Evolutionary conservation across 805 yeast genomes (phyloP).

Genomic region (Wilhelminamyces savonicus): DNA sequence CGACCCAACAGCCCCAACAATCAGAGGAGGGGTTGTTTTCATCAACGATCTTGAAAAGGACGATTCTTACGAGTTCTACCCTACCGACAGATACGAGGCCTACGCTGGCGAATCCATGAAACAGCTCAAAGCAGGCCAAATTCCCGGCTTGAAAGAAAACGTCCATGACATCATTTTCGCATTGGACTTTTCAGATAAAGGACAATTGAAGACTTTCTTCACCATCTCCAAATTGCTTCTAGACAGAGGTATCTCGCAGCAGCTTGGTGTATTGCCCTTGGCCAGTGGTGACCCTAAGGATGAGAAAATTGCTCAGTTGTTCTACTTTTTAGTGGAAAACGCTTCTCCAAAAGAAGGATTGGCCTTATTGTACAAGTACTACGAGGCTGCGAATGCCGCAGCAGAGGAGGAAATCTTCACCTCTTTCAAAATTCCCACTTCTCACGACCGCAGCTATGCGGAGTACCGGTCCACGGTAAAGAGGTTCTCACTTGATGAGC

Average conservation of each 20-base stretch:
- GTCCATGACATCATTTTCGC: conserved; percentile 70
- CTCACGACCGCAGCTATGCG: conserved; percentile 9
- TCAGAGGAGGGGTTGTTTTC: conserved; percentile 47
- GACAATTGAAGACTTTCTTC: conserved; percentile 45
- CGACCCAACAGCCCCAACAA: conserved; percentile 5
- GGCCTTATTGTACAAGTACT: conserved; percentile 33
- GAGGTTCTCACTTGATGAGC: conserved; percentile 32
- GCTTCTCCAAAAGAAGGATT: conserved; percentile 28
- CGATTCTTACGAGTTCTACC: conserved; percentile 40
- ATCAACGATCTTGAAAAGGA: conserved; percentile 75
- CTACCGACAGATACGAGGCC: conserved; percentile 34
- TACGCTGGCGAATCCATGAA: conserved; percentile 30
- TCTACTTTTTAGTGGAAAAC: conserved; percentile 27
- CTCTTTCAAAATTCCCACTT: conserved; percentile 10
- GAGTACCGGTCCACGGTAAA: conserved; percentile 16
- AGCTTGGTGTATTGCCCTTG: conserved; percentile 78
- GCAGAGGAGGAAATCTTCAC: conserved; percentile 17
- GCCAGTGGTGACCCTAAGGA: conserved; percentile 22
- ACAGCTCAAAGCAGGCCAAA: conserved; percentile 36
- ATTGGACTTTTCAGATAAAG: conserved; percentile 49
- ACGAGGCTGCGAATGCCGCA: conserved; percentile 18
- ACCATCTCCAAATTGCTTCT: conserved; percentile 45
- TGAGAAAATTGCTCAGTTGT: conserved; percentile 20
- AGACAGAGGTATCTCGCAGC: conserved; percentile 63
- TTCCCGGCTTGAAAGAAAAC: conserved; percentile 69